These are phyloP conservation scores for Leishmania aethiopica DNA, from an alignment of 208 protist species.

Conservation along the genomic window DNA sequence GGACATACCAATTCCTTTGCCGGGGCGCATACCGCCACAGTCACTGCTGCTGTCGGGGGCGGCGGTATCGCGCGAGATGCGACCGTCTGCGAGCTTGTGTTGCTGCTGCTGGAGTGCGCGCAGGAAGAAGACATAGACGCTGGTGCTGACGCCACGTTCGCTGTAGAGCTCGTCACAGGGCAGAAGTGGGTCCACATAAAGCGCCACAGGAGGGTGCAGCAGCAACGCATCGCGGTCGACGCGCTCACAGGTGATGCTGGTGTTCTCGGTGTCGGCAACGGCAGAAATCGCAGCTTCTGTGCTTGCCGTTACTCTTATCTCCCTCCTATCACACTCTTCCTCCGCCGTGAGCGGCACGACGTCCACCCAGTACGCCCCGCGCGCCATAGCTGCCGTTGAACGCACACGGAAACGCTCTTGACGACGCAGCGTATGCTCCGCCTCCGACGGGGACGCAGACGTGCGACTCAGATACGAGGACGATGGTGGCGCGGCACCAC, in stretches of 20 bases:
- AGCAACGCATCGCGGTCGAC: slow-evolving; percentile 42
- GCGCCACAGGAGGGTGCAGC: slow-evolving; percentile 34
- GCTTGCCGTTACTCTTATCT: neutral
- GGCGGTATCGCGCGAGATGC: neutral
- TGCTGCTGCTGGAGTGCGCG: slow-evolving; percentile 24
- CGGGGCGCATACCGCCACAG: neutral
- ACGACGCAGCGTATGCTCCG: neutral
- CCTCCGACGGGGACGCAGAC: neutral
- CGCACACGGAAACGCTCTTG: slow-evolving; percentile 18
- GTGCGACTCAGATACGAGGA: neutral
- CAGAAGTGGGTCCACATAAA: slow-evolving; percentile 59
- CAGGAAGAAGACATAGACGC: slow-evolving; percentile 50
- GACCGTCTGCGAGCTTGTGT: neutral
- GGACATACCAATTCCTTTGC: neutral
- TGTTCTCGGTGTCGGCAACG: neutral
- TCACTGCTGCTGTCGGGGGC: neutral
- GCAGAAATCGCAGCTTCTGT: neutral
- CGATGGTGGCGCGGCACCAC: neutral
- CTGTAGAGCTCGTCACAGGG: slow-evolving; percentile 62
- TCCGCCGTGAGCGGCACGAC: slow-evolving; percentile 18
- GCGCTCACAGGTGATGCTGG: slow-evolving; percentile 6
- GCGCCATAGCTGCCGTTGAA: slow-evolving; percentile 23
- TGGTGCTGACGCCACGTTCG: slow-evolving; percentile 51
- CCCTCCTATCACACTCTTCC: neutral
- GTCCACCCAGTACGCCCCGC: slow-evolving; percentile 51